Evolutionary conservation across 2,329 filamentous ascomycete species (phyloP), one percentile per base, ranked within the genome.

Genomic region (Teratosphaeria nubilosa): DNA sequence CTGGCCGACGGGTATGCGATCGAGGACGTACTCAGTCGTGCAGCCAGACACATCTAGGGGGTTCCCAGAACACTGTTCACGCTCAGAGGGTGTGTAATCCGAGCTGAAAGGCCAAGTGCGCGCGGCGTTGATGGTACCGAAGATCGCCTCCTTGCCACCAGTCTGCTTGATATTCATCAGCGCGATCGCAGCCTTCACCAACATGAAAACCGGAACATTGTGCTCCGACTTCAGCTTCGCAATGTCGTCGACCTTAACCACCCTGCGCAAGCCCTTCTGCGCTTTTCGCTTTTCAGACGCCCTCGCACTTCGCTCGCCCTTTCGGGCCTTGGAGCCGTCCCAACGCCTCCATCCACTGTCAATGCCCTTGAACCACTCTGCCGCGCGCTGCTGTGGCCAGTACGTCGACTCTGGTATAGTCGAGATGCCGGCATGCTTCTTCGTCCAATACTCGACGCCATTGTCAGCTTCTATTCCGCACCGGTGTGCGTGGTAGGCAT

Each of bases 11-110:
- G 64, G 58, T n/a, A 70, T 67, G 11, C 68, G 61, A 57, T 70
- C 68, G 25, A 70, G 66, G 32, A 70, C 65, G 57, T 69, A 69
- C 51, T 70, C 68, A 20, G 65, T 67, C n/a, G 68, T 70, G 61
- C 68, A 70, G 55, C 68, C 68, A n/a, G 68, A 69, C 53, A 70
- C 66, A 60, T 70, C 68, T 7, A 70, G 64, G 1, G 68, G 68
- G 56, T 70, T 70, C 30, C 63, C 63, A 34, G 60, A 61, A 62
- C 65, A 69, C 4, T 60, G 62, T 51, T 68, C 66, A 5, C 67
- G 62, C 45, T 70, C 68, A 10, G 64, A 58, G 5, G 62, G 61
- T 37, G 59, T 61, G 61, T 67, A 70, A 53, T 69, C 67, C 2
- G 64, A 65, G 53, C 58, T 59, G 59, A 71, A 71, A 10, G 69